Conservation (phyloP, 352 stramenopile genomes). For the Peronospora belbahrii region DNA sequence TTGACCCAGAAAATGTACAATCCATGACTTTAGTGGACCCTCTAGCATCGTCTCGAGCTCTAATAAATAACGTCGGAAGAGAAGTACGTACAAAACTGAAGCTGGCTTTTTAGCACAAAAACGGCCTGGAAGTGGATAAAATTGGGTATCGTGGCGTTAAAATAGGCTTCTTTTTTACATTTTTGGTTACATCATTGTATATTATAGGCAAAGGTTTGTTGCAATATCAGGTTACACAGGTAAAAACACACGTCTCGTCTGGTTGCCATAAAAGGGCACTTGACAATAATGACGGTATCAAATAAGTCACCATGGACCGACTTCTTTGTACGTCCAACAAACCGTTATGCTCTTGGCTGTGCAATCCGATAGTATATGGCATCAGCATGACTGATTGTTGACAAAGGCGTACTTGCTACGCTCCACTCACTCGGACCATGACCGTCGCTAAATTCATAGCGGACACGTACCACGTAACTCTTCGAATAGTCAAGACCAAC, state of each 20-base stretch:
- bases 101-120: slow-evolving; percentile 19
- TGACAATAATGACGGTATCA: not conserved
- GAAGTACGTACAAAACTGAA: not conserved
- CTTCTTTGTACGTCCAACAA: slow-evolving; percentile 1
- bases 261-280: not conserved
- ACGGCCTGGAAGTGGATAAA: slow-evolving; percentile 16
- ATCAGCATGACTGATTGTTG: slow-evolving; percentile 36
- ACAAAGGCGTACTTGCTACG: slow-evolving; percentile 32
- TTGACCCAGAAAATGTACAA: slow-evolving; percentile 75
- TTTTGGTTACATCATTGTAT: not conserved
- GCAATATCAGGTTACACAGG: not conserved
- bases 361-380: slow-evolving; percentile 17
- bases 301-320: not conserved
- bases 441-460: slow-evolving; percentile 48
- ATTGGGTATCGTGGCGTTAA: not conserved
- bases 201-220: no score
- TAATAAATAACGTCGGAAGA: slow-evolving; percentile 19
- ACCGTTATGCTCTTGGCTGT: slow-evolving; percentile 15
- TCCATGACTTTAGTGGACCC: slow-evolving; percentile 83
- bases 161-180: not conserved
- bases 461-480: slow-evolving; percentile 64
- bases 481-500: slow-evolving; percentile 66
- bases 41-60: slow-evolving; percentile 52
- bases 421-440: slow-evolving; percentile 58
- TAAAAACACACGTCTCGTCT: not conserved